These are phyloP conservation scores for Alloteropsis semialata DNA, from an alignment of 176 grass and related monocot genomes.

Conservation along the genomic window DNA sequence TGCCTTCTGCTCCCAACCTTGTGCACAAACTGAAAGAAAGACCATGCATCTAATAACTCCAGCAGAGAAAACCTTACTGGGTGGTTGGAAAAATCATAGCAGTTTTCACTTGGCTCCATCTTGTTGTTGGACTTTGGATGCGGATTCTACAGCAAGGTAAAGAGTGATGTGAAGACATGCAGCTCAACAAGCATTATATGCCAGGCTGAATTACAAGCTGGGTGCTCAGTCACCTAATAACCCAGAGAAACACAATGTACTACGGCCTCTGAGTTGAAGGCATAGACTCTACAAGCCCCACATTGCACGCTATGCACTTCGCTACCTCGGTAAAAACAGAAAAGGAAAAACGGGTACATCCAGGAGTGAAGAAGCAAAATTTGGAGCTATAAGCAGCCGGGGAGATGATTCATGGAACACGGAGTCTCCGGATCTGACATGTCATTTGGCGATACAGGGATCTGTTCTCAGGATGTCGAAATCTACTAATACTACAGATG, in stretches of 20 bases:
- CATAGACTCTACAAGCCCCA: background rate
- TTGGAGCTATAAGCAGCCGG: constrained; percentile 14
- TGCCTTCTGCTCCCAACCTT: constrained; percentile 14
- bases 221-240: background rate
- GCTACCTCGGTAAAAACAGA: background rate
- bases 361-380: background rate
- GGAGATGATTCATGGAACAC: background rate
- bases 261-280: background rate
- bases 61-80: background rate
- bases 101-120: constrained; percentile 27
- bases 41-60: background rate
- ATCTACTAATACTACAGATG: constrained; percentile 86
- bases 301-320: background rate
- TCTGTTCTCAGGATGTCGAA: constrained; percentile 72
- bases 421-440: background rate
- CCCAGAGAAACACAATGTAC: background rate
- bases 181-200: background rate
- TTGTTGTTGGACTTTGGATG: background rate
- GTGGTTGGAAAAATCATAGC: constrained; percentile 23
- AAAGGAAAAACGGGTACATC: too few relatives aligned
- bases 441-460: constrained; percentile 44
- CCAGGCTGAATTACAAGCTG: background rate
- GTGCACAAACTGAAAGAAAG: constrained; percentile 27
- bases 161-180: constrained; percentile 1
- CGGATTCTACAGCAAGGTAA: constrained; percentile 27